These are phyloP conservation scores for Sugiyamaella mastotermitis DNA, from an alignment of 805 yeast species.

Conservation along the genomic window DNA sequence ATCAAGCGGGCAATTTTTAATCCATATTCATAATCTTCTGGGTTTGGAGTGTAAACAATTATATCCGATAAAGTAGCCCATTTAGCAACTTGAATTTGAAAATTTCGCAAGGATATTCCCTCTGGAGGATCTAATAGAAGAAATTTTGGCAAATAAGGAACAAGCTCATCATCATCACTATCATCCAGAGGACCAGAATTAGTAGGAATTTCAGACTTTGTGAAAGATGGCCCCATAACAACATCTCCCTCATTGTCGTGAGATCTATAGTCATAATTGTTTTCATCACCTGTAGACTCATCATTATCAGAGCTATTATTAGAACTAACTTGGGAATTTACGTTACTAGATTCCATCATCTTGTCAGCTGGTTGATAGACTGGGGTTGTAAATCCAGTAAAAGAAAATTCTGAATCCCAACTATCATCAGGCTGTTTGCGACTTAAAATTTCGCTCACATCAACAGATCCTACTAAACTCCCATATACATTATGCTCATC, in stretches of 20 bases:
- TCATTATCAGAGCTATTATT: too few relatives aligned
- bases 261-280: background rate
- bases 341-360: too few relatives aligned
- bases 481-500: constrained; percentile 17
- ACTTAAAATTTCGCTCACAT: constrained; percentile 19
- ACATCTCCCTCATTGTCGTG: background rate
- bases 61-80: constrained; percentile 69
- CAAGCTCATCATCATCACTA: too few relatives aligned
- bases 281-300: background rate
- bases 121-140: constrained; percentile 57
- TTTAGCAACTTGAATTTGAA: constrained; percentile 81
- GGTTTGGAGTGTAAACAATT: constrained; percentile 62
- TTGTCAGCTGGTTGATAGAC: too few relatives aligned
- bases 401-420: constrained; percentile 3
- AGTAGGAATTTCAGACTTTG: background rate
- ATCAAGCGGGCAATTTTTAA: constrained; percentile 15
- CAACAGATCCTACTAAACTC: constrained; percentile 22
- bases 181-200: background rate
- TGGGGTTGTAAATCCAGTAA: constrained; percentile 1
- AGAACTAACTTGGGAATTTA: too few relatives aligned
- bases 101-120: constrained; percentile 76
- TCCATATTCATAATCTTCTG: constrained; percentile 18
- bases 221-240: background rate
- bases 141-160: constrained; percentile 44
- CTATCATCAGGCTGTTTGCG: constrained; percentile 8